phyloP scores from a whole-genome alignment of 2,329 filamentous ascomycete genomes.

The Trichoderma oligosporum region DNA sequence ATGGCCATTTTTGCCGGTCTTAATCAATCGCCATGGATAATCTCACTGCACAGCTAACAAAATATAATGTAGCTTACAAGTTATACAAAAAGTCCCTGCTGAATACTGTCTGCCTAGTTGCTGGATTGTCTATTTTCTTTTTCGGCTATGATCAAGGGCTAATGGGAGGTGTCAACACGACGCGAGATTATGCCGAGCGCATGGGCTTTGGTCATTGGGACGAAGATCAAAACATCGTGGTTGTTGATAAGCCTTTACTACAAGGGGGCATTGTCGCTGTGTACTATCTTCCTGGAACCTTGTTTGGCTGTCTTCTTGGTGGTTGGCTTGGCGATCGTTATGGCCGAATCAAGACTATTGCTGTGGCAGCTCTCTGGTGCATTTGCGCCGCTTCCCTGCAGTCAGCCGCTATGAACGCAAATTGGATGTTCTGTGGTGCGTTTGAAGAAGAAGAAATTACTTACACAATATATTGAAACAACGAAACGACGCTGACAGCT shows the following conservation, averaged over 20 bases:
- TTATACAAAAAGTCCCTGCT: slow-evolving; percentile 55
- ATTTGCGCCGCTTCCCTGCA: slow-evolving; percentile 61
- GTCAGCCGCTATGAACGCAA: slow-evolving; percentile 59
- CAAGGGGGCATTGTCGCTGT: slow-evolving; percentile 30
- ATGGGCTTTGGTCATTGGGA: slow-evolving; percentile 63
- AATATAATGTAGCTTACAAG: slow-evolving; percentile 43
- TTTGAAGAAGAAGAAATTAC: too few species aligned
- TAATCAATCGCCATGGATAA: neutral
- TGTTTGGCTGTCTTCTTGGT: slow-evolving; percentile 60
- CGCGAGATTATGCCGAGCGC: slow-evolving; percentile 58
- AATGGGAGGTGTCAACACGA: slow-evolving; percentile 64
- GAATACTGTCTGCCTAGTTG: slow-evolving; percentile 59
- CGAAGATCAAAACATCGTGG: slow-evolving; percentile 45
- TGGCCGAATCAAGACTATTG: slow-evolving; percentile 62
- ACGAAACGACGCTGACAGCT: neutral
- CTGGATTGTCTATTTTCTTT: slow-evolving; percentile 64
- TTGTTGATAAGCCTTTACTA: slow-evolving; percentile 50
- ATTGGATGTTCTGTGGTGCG: slow-evolving; percentile 67
- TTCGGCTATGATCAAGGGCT: slow-evolving; percentile 58
- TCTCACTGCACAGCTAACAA: slow-evolving; percentile 10
- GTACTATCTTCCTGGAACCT: slow-evolving; percentile 51
- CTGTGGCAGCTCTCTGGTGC: slow-evolving; percentile 54
- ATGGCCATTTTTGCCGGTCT: neutral
- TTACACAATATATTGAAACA: neutral
- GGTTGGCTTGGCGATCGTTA: slow-evolving; percentile 61